phyloP scores from a whole-genome alignment of 2,329 filamentous ascomycete genomes.

The Clarireedia paspali region DNA sequence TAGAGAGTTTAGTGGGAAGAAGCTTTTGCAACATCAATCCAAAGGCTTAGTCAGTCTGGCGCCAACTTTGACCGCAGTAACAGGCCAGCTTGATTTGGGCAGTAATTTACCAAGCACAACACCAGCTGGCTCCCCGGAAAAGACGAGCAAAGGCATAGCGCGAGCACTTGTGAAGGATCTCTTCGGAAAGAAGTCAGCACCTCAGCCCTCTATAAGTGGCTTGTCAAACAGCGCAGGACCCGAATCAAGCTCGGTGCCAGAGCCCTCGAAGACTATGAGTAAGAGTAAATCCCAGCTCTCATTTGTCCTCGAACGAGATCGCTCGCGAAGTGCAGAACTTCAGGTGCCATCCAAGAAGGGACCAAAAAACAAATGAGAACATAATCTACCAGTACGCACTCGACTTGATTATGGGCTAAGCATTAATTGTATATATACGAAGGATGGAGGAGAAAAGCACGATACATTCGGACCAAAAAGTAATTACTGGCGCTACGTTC shows the following conservation, averaged over 20 bases:
- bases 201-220: conserved; percentile 4
- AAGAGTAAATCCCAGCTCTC: conserved; percentile 54
- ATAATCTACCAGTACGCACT: not conserved
- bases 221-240: not conserved
- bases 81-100: conserved; percentile 19
- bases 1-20: conserved; percentile 6
- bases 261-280: conserved; percentile 36
- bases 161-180: conserved; percentile 19
- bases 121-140: not conserved
- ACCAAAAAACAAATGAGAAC: conserved; percentile 1
- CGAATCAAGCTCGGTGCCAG: not conserved
- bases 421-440: conserved; percentile 7
- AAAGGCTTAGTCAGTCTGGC: conserved; percentile 23
- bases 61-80: conserved; percentile 21
- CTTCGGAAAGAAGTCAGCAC: conserved; percentile 24
- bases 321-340: conserved; percentile 30
- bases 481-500: conserved; percentile 1
- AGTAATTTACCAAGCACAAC: not conserved
- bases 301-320: conserved; percentile 48
- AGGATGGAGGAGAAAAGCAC: not conserved
- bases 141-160: conserved; percentile 15
- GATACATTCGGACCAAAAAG: conserved; percentile 6
- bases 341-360: conserved; percentile 1
- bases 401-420: not conserved
- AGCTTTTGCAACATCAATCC: conserved; percentile 14